These are phyloP conservation scores for Eucommia ulmoides DNA, from an alignment of 257 asterid species.

Conservation along the genomic window DNA sequence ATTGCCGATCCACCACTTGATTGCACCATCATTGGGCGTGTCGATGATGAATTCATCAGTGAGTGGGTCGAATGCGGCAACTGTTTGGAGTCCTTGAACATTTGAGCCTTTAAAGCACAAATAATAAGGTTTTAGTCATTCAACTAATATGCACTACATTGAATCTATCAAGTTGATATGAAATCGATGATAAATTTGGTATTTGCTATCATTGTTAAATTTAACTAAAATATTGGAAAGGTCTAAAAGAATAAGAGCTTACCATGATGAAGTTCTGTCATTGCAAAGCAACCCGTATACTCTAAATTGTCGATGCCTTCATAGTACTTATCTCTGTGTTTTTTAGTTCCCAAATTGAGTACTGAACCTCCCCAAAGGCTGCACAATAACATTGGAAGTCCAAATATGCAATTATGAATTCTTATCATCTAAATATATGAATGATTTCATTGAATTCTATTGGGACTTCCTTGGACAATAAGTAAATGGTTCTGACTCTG, in stretches of 20 bases:
- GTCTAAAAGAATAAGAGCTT: too few relatives aligned
- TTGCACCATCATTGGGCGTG: conserved; percentile 96
- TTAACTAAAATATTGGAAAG: too few relatives aligned
- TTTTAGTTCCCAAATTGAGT: conserved; percentile 88
- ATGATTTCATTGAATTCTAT: too few relatives aligned
- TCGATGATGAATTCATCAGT: conserved; percentile 72
- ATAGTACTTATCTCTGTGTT: conserved; percentile 76
- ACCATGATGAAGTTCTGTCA: conserved; percentile 99
- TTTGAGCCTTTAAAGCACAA: conserved; percentile 62
- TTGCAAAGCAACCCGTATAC: conserved; percentile 88
- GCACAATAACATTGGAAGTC: conserved; percentile 11
- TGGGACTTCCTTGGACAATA: too few relatives aligned
- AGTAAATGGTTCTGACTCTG: too few relatives aligned
- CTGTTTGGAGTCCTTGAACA: conserved; percentile 90
- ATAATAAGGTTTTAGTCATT: too few relatives aligned
- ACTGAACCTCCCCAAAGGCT: conserved; percentile 99
- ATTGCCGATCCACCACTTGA: conserved; percentile 99
- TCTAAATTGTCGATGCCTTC: conserved; percentile 82
- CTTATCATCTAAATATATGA: too few relatives aligned
- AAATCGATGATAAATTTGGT: too few relatives aligned
- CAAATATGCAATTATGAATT: too few relatives aligned
- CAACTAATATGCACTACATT: too few relatives aligned
- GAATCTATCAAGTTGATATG: too few relatives aligned
- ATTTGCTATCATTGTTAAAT: too few relatives aligned
- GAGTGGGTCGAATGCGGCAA: conserved; percentile 73